These are phyloP conservation scores for Rhododendron ovatum DNA, from an alignment of 148 eudicot genomes.

Conservation along the genomic window DNA sequence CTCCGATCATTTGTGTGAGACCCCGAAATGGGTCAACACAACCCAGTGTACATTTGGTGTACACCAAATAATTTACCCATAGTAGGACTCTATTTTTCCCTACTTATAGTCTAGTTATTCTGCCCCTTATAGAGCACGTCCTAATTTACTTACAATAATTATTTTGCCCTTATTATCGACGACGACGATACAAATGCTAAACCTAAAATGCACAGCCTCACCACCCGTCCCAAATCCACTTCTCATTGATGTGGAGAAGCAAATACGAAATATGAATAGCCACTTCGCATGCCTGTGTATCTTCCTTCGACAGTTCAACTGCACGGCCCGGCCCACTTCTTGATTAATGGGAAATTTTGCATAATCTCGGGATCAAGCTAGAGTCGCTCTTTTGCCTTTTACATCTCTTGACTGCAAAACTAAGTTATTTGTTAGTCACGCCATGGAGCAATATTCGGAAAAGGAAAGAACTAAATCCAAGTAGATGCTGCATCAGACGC, in stretches of 20 bases:
- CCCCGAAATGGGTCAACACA: too few relatives aligned
- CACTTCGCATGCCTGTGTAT: background rate
- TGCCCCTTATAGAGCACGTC: background rate
- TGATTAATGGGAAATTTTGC: background rate
- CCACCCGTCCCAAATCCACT: background rate
- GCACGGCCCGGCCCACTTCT: background rate
- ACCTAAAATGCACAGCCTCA: background rate
- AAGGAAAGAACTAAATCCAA: background rate
- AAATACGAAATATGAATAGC: background rate
- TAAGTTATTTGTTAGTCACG: conserved; percentile 10
- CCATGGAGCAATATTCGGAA: background rate
- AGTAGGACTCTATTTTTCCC: background rate
- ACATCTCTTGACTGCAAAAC: conserved; percentile 74
- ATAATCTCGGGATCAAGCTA: conserved; percentile 37
- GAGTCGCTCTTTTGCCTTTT: conserved; percentile 90
- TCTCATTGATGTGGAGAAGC: background rate
- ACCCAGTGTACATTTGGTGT: too few relatives aligned
- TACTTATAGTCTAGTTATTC: background rate
- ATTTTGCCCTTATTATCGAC: background rate
- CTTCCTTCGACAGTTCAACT: background rate
- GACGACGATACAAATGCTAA: background rate
- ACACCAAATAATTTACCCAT: too few relatives aligned
- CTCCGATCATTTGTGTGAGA: too few relatives aligned
- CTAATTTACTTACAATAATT: background rate
- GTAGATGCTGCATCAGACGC: background rate